phyloP scores from a whole-genome alignment of 768 basidiomycete genomes.

The Gloeopeniophorella convolvens region DNA sequence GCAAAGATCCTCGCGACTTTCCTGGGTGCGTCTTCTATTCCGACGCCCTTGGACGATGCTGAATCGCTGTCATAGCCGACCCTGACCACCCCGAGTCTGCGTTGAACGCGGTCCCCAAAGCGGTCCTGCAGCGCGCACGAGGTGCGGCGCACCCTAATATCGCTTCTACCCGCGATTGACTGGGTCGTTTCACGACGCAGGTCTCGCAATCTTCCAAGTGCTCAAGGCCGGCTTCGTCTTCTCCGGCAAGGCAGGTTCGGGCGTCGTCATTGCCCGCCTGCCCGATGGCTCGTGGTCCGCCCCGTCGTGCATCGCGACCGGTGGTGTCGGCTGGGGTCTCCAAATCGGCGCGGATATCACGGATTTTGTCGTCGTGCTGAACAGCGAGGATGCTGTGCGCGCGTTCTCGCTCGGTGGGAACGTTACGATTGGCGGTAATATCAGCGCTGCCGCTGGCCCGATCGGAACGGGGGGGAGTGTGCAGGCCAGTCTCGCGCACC shows the following conservation, averaged over 20 bases:
- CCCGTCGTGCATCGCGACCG: slow-evolving; percentile 94
- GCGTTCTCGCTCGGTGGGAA: slow-evolving; percentile 97
- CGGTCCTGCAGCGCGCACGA: slow-evolving; percentile 81
- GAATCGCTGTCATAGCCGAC: slow-evolving; percentile 50
- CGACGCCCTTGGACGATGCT: neutral
- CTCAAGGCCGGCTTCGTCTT: slow-evolving; percentile 93
- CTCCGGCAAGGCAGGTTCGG: slow-evolving; percentile 91
- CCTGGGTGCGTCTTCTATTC: slow-evolving; percentile 51
- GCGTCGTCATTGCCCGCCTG: slow-evolving; percentile 85
- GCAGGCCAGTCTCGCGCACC: slow-evolving; percentile 81
- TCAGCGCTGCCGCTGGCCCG: slow-evolving; percentile 83
- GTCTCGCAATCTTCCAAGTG: slow-evolving; percentile 92
- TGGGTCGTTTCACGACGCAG: slow-evolving; percentile 34
- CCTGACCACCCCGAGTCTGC: slow-evolving; percentile 84
- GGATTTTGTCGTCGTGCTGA: slow-evolving; percentile 95
- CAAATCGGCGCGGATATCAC: slow-evolving; percentile 95
- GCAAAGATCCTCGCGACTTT: slow-evolving; percentile 88
- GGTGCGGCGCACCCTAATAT: slow-evolving; percentile 39
- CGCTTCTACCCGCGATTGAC: neutral
- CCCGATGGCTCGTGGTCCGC: slow-evolving; percentile 97
- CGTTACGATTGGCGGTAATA: slow-evolving; percentile 88
- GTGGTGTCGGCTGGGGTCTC: slow-evolving; percentile 89
- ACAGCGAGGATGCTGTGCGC: slow-evolving; percentile 90
- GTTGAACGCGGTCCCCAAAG: slow-evolving; percentile 90
- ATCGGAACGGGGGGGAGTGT: slow-evolving; percentile 92